Evolutionary conservation across 148 eudicot species (phyloP).

Genomic region (Vaccinium myrtillus): DNA sequence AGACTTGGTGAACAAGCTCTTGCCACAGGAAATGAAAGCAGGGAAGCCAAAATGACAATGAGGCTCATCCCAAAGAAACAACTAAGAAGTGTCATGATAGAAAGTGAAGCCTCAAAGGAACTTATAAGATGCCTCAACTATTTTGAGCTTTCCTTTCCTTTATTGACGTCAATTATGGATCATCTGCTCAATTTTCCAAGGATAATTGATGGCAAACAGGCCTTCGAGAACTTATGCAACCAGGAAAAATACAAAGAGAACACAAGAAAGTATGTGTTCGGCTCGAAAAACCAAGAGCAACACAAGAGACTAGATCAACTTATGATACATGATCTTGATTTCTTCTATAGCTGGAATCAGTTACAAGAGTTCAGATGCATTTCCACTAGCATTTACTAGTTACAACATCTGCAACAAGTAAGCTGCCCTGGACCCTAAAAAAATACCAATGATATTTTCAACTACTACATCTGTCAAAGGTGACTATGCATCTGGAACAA

Average conservation of each 20-base stretch:
- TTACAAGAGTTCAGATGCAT: background rate
- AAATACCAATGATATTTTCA: background rate
- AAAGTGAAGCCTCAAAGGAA: background rate
- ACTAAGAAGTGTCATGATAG: background rate
- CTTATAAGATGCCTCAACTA: background rate
- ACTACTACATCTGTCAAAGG: background rate
- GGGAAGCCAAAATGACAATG: background rate
- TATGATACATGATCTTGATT: background rate
- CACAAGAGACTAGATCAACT: background rate
- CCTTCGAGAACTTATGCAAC: background rate
- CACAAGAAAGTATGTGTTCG: background rate
- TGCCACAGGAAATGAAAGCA: background rate
- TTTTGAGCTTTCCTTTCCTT: background rate
- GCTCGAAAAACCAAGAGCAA: background rate
- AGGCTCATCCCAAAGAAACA: slow-evolving; percentile 5
- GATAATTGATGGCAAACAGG: background rate
- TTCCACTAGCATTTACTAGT: background rate
- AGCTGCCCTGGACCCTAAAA: background rate
- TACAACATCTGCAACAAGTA: background rate
- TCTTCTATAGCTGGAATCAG: background rate
- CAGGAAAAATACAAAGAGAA: background rate
- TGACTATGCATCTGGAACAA: background rate
- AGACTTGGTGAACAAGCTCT: background rate
- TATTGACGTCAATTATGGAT: background rate
- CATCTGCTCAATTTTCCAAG: background rate